Conservation (phyloP, 1,139 yeast genomes). For the Saccharomyces pastorianus region DNA sequence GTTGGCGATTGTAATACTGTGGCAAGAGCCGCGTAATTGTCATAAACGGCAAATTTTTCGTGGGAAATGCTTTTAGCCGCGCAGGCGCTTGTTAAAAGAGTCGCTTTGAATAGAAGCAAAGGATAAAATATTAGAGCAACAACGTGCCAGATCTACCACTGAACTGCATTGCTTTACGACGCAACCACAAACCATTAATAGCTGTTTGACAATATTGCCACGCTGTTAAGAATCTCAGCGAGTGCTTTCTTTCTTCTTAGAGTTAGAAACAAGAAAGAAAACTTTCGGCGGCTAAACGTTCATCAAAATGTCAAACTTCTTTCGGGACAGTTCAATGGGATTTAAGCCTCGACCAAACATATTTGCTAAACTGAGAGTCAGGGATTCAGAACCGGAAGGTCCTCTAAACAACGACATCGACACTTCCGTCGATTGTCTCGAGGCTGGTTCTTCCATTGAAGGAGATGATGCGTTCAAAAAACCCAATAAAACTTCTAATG, state of each 20-base stretch:
- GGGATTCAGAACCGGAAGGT: constrained; percentile 10
- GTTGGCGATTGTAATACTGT: too few relatives aligned
- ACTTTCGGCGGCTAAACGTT: constrained; percentile 21
- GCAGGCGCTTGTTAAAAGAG: background rate
- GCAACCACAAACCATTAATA: too few relatives aligned
- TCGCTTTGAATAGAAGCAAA: background rate
- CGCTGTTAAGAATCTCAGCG: background rate
- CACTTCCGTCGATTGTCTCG: constrained; percentile 13
- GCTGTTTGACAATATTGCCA: background rate
- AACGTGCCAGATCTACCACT: background rate
- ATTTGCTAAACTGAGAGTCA: constrained; percentile 24
- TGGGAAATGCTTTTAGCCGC: background rate
- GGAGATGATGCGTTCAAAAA: background rate
- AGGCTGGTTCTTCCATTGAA: constrained; percentile 13
- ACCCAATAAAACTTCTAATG: background rate
- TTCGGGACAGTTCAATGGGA: constrained; percentile 25
- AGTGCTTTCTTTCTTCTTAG: background rate
- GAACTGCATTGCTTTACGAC: background rate
- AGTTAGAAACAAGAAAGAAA: background rate
- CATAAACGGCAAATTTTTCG: background rate
- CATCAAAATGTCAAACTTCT: constrained; percentile 30
- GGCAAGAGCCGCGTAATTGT: too few relatives aligned
- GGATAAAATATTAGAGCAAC: background rate
- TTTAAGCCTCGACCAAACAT: constrained; percentile 29
- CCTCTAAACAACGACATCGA: constrained; percentile 7